Percentiles rank a stretch among this genome's conserved stretches.
Conservation (phyloP, 108 stramenopile species). For the Skeletonema tropicum region DNA sequence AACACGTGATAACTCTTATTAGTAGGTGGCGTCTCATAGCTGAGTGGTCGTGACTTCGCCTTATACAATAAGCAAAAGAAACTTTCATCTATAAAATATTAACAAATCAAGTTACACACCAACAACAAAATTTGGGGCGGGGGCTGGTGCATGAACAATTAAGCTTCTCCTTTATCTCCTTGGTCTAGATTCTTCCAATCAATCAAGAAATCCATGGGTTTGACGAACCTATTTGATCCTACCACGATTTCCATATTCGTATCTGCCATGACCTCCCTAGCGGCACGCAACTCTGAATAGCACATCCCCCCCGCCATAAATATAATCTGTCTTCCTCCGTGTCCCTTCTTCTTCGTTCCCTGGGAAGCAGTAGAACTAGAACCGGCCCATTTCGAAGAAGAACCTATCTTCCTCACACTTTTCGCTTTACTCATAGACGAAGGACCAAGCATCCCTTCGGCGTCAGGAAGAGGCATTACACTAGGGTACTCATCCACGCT, state of each 20-base stretch:
- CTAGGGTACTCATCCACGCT: conserved; percentile 89
- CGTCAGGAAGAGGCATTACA: conserved; percentile 84
- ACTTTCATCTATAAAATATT: conserved; percentile 8
- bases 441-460: conserved; percentile 28
- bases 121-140: background rate
- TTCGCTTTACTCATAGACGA: conserved; percentile 29
- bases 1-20: conserved; percentile 65
- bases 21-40: background rate
- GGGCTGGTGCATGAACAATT: background rate
- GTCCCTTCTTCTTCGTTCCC: conserved; percentile 37
- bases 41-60: too few species aligned
- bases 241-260: conserved; percentile 82
- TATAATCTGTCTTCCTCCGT: conserved; percentile 81
- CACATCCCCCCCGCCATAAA: conserved; percentile 91
- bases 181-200: conserved; percentile 49
- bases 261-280: conserved; percentile 78
- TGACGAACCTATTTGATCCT: conserved; percentile 76
- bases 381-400: conserved; percentile 64
- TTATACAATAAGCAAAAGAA: background rate
- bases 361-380: conserved; percentile 2
- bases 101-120: conserved; percentile 6
- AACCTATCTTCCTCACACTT: conserved; percentile 54
- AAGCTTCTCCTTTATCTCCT: background rate
- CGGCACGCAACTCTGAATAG: conserved; percentile 84
- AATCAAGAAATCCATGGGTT: conserved; percentile 66